phyloP scores from a whole-genome alignment of 2,329 filamentous ascomycete genomes.

The Bipolaris bicolor region DNA sequence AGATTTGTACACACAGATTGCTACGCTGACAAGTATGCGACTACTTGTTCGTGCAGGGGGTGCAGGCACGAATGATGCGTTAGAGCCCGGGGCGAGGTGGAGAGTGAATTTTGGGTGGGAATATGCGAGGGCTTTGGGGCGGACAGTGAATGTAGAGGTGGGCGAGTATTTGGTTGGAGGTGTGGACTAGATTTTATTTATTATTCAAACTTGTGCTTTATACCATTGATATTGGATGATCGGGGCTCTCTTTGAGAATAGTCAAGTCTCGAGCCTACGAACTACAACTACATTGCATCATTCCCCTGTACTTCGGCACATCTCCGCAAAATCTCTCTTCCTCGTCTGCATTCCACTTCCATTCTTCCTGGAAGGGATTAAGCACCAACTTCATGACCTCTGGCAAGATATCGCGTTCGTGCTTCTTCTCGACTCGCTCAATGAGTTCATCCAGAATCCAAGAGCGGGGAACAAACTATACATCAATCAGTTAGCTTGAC shows the following conservation, averaged over 20 bases:
- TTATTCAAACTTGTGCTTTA: not conserved
- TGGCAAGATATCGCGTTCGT: slow-evolving; percentile 78
- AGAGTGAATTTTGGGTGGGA: slow-evolving; percentile 82
- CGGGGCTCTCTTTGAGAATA: not conserved
- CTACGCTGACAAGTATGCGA: slow-evolving; percentile 73
- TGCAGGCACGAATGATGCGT: slow-evolving; percentile 63
- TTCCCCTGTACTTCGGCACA: slow-evolving; percentile 76
- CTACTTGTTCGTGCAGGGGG: slow-evolving; percentile 67
- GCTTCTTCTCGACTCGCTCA: slow-evolving; percentile 80
- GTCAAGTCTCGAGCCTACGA: slow-evolving; percentile 55
- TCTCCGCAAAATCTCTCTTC: slow-evolving; percentile 85
- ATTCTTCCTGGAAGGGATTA: slow-evolving; percentile 81
- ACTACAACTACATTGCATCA: slow-evolving; percentile 94
- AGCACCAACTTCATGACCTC: slow-evolving; percentile 82
- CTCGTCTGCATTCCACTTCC: slow-evolving; percentile 71
- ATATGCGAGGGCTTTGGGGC: slow-evolving; percentile 70
- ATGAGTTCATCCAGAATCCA: slow-evolving; percentile 97
- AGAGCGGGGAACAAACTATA: slow-evolving; percentile 77
- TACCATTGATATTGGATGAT: not conserved
- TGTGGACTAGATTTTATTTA: slow-evolving; percentile 31
- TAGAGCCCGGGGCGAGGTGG: slow-evolving; percentile 76
- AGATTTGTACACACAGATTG: slow-evolving; percentile 63
- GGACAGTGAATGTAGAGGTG: slow-evolving; percentile 77
- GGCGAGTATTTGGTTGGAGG: slow-evolving; percentile 64
- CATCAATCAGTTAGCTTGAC: slow-evolving; percentile 4